Evolutionary conservation across 1,139 yeast species (phyloP).

Genomic region (Geotrichum klebahnii): DNA sequence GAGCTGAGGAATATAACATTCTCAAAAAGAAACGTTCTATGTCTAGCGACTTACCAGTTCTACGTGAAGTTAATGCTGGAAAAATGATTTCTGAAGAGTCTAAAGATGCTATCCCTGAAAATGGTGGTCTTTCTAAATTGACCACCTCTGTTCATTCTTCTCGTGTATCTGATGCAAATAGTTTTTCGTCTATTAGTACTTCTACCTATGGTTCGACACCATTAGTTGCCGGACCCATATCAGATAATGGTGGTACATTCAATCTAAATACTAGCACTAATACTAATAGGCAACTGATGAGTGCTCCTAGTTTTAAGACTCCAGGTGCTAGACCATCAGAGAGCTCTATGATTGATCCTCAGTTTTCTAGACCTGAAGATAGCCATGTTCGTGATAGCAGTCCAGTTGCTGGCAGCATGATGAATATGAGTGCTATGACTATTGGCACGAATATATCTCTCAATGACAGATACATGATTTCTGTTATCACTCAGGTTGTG

Average conservation of each 20-base stretch:
- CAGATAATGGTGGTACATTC: background rate
- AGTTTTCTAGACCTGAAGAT: background rate
- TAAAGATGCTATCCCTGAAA: background rate
- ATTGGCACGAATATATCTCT: slow-evolving; percentile 68
- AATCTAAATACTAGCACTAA: background rate
- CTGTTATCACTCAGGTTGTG: slow-evolving; percentile 85
- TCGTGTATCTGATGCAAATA: slow-evolving; percentile 10
- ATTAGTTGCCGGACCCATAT: background rate
- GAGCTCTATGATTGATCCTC: slow-evolving; percentile 4
- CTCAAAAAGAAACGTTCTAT: slow-evolving; percentile 23
- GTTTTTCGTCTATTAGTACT: slow-evolving; percentile 8
- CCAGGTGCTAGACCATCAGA: slow-evolving; percentile 8
- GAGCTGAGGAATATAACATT: slow-evolving; percentile 34
- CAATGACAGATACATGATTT: slow-evolving; percentile 67
- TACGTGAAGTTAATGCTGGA: slow-evolving; percentile 25
- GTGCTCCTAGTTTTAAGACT: slow-evolving; percentile 4
- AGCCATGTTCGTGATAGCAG: slow-evolving; percentile 9
- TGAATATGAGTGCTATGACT: slow-evolving; percentile 41
- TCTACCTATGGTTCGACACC: slow-evolving; percentile 1
- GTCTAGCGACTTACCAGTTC: slow-evolving; percentile 18
- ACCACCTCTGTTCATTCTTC: slow-evolving; percentile 13
- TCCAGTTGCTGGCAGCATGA: slow-evolving; percentile 20
- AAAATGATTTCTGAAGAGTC: slow-evolving; percentile 4
- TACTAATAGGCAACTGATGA: background rate
- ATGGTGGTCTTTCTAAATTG: slow-evolving; percentile 7